Percentiles rank a stretch among this genome's conserved stretches.
Evolutionary conservation across 352 stramenopile genomes (phyloP).

Genomic region (Phytopythium montanum): DNA sequence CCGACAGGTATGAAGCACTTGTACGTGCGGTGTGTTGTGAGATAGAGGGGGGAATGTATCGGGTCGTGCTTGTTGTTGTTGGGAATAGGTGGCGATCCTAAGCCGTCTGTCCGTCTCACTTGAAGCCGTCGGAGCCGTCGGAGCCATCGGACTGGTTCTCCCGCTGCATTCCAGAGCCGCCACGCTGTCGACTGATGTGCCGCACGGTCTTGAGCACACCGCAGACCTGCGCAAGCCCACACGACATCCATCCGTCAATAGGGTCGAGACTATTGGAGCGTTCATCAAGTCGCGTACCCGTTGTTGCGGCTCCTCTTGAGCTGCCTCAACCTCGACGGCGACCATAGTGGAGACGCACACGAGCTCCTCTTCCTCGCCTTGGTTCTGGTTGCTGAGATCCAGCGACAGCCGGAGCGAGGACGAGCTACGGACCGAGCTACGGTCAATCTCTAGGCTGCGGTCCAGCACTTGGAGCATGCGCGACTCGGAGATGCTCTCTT

Average conservation of each 20-base stretch:
- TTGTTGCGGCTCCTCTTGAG: constrained; percentile 19
- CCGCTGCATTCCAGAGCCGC: constrained; percentile 2
- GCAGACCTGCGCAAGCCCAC: constrained; percentile 1
- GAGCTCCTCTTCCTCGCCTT: constrained; percentile 55
- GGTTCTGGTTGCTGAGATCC: constrained; percentile 21
- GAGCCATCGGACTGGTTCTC: constrained; percentile 22
- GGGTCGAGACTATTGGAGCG: not conserved
- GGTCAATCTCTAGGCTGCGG: constrained; percentile 13
- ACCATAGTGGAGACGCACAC: constrained; percentile 77
- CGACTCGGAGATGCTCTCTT: constrained; percentile 61
- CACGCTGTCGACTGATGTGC: constrained; percentile 21
- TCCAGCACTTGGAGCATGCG: constrained; percentile 69
- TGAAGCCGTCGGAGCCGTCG: constrained; percentile 3
- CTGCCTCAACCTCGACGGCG: constrained; percentile 17
- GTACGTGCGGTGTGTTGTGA: not conserved
- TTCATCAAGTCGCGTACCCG: constrained; percentile 9
- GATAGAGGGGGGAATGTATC: not conserved
- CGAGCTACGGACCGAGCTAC: not conserved
- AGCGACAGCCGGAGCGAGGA: not conserved
- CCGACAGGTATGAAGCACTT: not conserved
- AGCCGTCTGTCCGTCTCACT: not conserved
- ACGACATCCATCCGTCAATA: too few species aligned
- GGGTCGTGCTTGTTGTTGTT: not conserved
- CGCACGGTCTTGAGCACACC: constrained; percentile 31
- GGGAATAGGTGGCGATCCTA: not conserved